Evolutionary conservation across 2,329 filamentous ascomycete species (phyloP).

Genomic region (Colletotrichum endophyticum): DNA sequence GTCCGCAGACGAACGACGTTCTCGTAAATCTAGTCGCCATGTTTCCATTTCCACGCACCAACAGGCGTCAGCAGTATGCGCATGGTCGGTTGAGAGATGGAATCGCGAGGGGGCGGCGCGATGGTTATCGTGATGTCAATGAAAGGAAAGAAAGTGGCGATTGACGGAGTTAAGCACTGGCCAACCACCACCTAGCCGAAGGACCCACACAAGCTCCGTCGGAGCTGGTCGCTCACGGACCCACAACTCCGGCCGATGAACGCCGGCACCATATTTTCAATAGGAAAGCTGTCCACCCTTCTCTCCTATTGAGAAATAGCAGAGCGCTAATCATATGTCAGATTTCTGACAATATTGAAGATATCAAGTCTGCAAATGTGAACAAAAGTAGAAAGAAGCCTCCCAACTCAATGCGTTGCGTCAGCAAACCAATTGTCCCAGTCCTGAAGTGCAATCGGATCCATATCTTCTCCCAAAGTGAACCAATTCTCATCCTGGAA

Average conservation of each 20-base stretch:
- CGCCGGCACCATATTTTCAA: neutral
- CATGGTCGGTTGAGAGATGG: neutral
- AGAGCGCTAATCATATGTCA: neutral
- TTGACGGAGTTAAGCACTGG: constrained; percentile 17
- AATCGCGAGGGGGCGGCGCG: neutral
- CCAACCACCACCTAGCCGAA: neutral
- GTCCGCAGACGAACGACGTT: neutral
- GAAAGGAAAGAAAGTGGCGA: constrained; percentile 12
- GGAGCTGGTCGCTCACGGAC: neutral
- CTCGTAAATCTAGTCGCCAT: constrained; percentile 10
- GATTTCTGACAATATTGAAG: neutral
- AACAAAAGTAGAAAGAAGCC: neutral
- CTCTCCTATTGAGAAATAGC: neutral
- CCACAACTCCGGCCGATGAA: neutral
- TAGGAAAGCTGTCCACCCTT: neutral
- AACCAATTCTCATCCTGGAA: neutral
- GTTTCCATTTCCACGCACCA: neutral
- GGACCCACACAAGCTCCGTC: neutral
- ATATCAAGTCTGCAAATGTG: neutral
- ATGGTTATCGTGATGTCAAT: constrained; percentile 13
- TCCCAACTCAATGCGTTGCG: neutral
- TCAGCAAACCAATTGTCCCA: neutral
- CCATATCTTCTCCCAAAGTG: neutral
- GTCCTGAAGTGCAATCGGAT: neutral
- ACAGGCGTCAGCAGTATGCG: neutral